Conservation (phyloP, 192 early-diverging fungal species). For the Linnemannia exigua region DNA sequence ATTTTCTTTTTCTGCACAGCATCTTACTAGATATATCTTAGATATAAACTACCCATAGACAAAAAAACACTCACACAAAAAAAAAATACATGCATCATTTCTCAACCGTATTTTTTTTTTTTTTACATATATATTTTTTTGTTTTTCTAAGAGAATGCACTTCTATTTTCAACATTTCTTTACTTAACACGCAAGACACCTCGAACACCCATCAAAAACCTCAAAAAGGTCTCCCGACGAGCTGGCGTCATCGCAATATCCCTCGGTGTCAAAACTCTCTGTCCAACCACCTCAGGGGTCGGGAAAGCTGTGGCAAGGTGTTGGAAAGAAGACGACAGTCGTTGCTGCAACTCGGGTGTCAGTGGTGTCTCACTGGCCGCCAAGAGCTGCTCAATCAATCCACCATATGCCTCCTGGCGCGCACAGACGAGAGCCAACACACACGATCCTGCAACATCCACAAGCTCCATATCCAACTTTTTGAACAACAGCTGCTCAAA, state of each 20-base stretch:
- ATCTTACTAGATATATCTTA: too few species aligned
- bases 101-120: not conserved
- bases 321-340: constrained; percentile 61
- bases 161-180: constrained; percentile 2
- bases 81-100: not conserved
- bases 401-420: constrained; percentile 64
- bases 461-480: constrained; percentile 71
- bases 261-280: constrained; percentile 56
- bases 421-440: constrained; percentile 70
- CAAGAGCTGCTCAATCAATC: constrained; percentile 67
- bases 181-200: constrained; percentile 77
- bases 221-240: constrained; percentile 53
- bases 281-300: constrained; percentile 30
- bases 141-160: not conserved
- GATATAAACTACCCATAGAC: too few species aligned
- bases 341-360: constrained; percentile 59
- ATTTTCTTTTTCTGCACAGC: too few species aligned
- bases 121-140: not conserved
- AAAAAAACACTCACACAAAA: too few species aligned
- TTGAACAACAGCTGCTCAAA: constrained; percentile 74
- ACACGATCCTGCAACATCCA: constrained; percentile 73
- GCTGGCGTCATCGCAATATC: constrained; percentile 56
- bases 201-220: constrained; percentile 74
- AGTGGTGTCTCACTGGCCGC: constrained; percentile 58
- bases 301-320: constrained; percentile 60